phyloP scores from a whole-genome alignment of 2,329 filamentous ascomycete species.

The Cordyceps javanica region DNA sequence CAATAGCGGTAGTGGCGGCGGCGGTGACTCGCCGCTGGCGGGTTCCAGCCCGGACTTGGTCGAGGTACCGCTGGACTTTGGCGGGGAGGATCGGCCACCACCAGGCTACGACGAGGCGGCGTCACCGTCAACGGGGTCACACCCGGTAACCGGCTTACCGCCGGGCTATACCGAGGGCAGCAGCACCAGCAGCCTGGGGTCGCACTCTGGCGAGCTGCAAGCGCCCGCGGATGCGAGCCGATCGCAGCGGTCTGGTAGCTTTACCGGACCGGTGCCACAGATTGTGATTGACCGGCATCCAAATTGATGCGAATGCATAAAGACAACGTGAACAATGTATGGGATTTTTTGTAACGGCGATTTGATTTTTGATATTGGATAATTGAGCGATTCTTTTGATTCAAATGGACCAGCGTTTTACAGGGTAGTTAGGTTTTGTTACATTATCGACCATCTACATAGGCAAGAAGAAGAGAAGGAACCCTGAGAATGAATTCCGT shows the following conservation, averaged over 20 bases:
- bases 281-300: constrained; percentile 16
- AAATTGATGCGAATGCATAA: background rate
- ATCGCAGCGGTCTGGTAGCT: background rate
- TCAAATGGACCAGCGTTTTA: background rate
- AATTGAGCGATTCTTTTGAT: background rate
- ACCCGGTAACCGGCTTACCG: too few species aligned
- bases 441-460: background rate
- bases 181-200: background rate
- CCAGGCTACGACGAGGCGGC: constrained; percentile 50
- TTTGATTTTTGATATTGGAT: background rate
- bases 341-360: background rate
- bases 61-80: constrained; percentile 46
- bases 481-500: background rate
- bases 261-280: background rate
- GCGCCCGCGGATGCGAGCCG: background rate
- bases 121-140: constrained; percentile 19
- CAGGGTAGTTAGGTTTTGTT: background rate
- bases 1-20: background rate
- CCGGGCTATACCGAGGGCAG: constrained; percentile 40
- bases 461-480: background rate
- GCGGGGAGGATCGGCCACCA: constrained; percentile 31
- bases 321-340: background rate
- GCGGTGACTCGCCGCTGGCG: constrained; percentile 18
- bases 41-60: constrained; percentile 48
- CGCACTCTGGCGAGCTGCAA: background rate